phyloP scores from a whole-genome alignment of 371 early-diverging fungal species.

The Mortierella sp. region DNA sequence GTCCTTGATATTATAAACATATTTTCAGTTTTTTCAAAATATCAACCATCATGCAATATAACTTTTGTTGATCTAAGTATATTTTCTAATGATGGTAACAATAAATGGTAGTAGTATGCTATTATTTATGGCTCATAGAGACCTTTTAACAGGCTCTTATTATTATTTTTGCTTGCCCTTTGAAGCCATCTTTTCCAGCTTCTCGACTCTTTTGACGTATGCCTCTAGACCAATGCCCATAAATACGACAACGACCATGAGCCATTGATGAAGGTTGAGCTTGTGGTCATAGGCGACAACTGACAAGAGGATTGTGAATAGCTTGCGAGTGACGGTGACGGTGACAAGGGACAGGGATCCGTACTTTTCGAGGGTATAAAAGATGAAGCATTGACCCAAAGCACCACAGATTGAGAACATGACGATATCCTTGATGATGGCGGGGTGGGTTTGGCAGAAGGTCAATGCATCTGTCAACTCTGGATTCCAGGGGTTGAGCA shows the following conservation, averaged over 20 bases:
- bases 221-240: slow-evolving; percentile 84
- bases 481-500: slow-evolving; percentile 76
- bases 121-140: not conserved
- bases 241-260: slow-evolving; percentile 89
- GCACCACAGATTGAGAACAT: slow-evolving; percentile 93
- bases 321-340: slow-evolving; percentile 96
- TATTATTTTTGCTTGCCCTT: not conserved
- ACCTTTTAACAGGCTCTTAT: not conserved
- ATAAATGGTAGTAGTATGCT: not conserved
- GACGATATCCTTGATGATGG: slow-evolving; percentile 84
- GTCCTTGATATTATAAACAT: no score
- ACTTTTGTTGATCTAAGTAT: not conserved
- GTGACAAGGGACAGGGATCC: slow-evolving; percentile 94
- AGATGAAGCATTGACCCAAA: slow-evolving; percentile 98
- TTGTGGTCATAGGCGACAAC: slow-evolving; percentile 90
- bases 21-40: no score
- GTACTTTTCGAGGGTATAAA: slow-evolving; percentile 92
- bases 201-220: slow-evolving; percentile 69
- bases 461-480: slow-evolving; percentile 81
- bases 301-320: slow-evolving; percentile 94
- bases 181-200: slow-evolving; percentile 34
- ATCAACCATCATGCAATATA: no score
- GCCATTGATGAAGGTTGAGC: slow-evolving; percentile 89
- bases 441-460: slow-evolving; percentile 83
- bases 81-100: not conserved